Base-by-base conservation (phyloP, 371 early-diverging fungal genomes). In the Fennellomyces sp. region DNA sequence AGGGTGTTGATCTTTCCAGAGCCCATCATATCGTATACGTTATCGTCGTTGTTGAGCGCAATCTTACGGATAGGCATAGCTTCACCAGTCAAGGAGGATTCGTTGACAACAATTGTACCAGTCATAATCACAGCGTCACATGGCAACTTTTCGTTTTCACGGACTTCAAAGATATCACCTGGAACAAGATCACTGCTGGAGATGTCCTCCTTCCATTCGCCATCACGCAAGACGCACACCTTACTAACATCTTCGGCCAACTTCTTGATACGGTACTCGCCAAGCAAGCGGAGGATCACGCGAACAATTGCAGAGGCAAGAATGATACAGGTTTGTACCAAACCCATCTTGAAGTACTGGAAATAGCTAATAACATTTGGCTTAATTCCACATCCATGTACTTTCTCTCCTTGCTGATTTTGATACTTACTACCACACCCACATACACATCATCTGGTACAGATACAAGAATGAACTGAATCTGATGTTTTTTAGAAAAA, bases 21-120 rank as follows among this genome's bases (percentile, higher is more conserved):
- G 53, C 63, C 78, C 35, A 58, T 47, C 15, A 58, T 53, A 21
- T 78, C 69, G 48, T 76, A 83, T 0, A 65, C 51, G 25, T 48
- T 58, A 28, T 70, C 61, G 53, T 88, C 87, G 58, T 70, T 60
- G 38, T 72, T 74, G 23, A 88, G 69, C 11, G 88, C 61, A 51
- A 86, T 80, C 66, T 95, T 95, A 53, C 90, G 87, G 48, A 95
- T 86, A 0, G 95, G 95, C 61, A 92, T 83, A 23, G 91, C 86
- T 78, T 96, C 97, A 52, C 95, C 59, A 0, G 92, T 95, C 53
- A 94, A 76, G 58, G 89, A 84, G 60, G 88, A 83, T 70, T 96
- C 96, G 68, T 96, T 89, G 10, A 90, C 86, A n/a, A 94, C 83
- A 0, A 80, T 78, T 41, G 84, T 82, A 49, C 96, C 95, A 13